Percentiles rank a stretch among this genome's conserved stretches.
Evolutionary conservation across 2,329 filamentous ascomycete genomes (phyloP).

Genomic region (Cercospora beticola): DNA sequence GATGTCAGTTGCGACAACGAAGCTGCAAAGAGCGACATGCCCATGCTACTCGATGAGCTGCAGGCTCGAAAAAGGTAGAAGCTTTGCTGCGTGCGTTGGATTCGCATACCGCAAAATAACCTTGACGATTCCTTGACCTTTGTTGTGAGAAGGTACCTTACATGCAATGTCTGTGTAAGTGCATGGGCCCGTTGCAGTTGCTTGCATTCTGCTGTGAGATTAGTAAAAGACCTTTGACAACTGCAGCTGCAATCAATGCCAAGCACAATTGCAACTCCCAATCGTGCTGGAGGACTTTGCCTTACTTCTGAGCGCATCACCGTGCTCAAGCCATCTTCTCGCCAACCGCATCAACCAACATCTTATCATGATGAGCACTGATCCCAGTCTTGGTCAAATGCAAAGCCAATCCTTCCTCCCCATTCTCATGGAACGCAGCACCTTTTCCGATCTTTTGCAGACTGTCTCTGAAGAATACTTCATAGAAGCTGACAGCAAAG

Average conservation of each 20-base stretch:
- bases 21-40: background rate
- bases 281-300: too few relatives aligned
- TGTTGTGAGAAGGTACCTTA: background rate
- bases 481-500: slow-evolving; percentile 56
- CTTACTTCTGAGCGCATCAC: background rate
- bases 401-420: slow-evolving; percentile 51
- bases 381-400: slow-evolving; percentile 41
- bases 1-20: background rate
- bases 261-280: background rate
- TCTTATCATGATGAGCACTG: background rate
- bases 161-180: background rate
- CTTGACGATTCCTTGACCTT: background rate
- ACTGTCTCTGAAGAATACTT: slow-evolving; percentile 56
- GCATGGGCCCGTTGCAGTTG: background rate
- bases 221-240: background rate
- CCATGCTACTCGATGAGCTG: background rate
- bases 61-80: background rate
- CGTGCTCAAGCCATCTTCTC: background rate
- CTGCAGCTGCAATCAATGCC: background rate
- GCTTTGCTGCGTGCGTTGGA: background rate
- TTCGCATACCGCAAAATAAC: background rate
- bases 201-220: background rate
- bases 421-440: slow-evolving; percentile 52
- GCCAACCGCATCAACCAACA: background rate
- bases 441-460: slow-evolving; percentile 53